Base-by-base conservation (phyloP, 805 yeast genomes). In the Yamadazyma sp. region DNA sequence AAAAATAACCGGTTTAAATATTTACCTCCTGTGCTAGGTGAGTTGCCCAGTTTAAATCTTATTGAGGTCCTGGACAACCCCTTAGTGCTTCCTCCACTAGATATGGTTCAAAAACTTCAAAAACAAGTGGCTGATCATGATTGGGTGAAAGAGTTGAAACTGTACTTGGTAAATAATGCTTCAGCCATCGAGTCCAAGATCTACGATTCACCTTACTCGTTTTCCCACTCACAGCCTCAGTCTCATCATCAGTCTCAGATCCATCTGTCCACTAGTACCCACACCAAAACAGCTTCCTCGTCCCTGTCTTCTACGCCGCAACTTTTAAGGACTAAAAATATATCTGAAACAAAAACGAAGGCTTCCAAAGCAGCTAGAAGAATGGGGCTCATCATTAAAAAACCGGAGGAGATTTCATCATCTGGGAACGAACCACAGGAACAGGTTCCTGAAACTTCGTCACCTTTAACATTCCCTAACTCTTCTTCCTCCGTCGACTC, bases 351-450 rank as follows among this genome's bases (percentile, higher is more conserved):
- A 2, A 74, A 71, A 41, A 62, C 64, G 21, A 64, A 64, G n/a
- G 66, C 80, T 6, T 72, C 84, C n/a, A 71, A 79, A 38, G 85
- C 87, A 4, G 77, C 86, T 0, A 78, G 83, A 52, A 66, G 91
- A 45, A 83, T 82, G 89, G 91, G 90, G 0, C 73, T 84, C 37
- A 78, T 84, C 25, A 74, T 77, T 36, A 77, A 75, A 38, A 70
- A 62, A 35, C 53, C 64, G 1, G 60, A 55, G 6, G 65, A 57
- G 10, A 15, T 37, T 7, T 15, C 17, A 19, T n/a, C 25, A 13
- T 13, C 11, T 16, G 21, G 42, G 12, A 27, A 33, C 7, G 40
- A 38, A 12, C 42, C 40, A 28, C 20, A 32, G 7, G 28, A 24
- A 3, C 34, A 28, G 9, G 27, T 32, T 10, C 42, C 37, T 19